These are phyloP conservation scores for Allantophomopsis cytisporea DNA, from an alignment of 2,329 filamentous ascomycete species.

Conservation along the genomic window DNA sequence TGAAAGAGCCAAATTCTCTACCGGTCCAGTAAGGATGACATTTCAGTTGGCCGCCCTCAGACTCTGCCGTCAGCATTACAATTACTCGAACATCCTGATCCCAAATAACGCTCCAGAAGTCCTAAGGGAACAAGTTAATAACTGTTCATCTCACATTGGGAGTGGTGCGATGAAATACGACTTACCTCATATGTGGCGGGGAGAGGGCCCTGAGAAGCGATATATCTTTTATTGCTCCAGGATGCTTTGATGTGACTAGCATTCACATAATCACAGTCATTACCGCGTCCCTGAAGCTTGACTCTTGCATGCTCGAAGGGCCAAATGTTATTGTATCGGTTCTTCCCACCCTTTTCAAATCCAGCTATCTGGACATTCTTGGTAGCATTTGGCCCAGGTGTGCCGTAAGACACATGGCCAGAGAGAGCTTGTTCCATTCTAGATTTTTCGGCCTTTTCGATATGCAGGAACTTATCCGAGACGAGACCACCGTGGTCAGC, in stretches of 20 bases:
- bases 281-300: slow-evolving; percentile 52
- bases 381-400: slow-evolving; percentile 16
- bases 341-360: slow-evolving; percentile 89
- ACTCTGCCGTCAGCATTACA: slow-evolving; percentile 91
- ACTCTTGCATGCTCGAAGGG: slow-evolving; percentile 92
- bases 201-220: slow-evolving; percentile 87
- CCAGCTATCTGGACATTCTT: slow-evolving; percentile 63
- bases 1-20: slow-evolving; percentile 64
- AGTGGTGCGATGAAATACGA: slow-evolving; percentile 1
- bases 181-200: slow-evolving; percentile 82
- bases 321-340: slow-evolving; percentile 95
- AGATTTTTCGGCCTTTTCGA: slow-evolving; percentile 75
- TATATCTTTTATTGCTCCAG: slow-evolving; percentile 82
- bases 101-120: slow-evolving; percentile 98
- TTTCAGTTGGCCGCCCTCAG: slow-evolving; percentile 86
- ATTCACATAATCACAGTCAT: slow-evolving; percentile 89
- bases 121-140: slow-evolving; percentile 34
- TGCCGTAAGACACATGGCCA: slow-evolving; percentile 41
- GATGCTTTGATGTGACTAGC: slow-evolving; percentile 74
- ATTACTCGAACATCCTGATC: slow-evolving; percentile 91
- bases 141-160: background rate
- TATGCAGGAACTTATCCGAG: slow-evolving; percentile 68
- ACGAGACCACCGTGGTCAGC: slow-evolving; percentile 67
- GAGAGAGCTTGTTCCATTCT: slow-evolving; percentile 81
- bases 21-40: slow-evolving; percentile 89